A percentile compares a stretch with the other conserved stretches of the same genome.
Evolutionary conservation across 2,329 filamentous ascomycete genomes (phyloP).

Genomic region (Septoria petroselini): DNA sequence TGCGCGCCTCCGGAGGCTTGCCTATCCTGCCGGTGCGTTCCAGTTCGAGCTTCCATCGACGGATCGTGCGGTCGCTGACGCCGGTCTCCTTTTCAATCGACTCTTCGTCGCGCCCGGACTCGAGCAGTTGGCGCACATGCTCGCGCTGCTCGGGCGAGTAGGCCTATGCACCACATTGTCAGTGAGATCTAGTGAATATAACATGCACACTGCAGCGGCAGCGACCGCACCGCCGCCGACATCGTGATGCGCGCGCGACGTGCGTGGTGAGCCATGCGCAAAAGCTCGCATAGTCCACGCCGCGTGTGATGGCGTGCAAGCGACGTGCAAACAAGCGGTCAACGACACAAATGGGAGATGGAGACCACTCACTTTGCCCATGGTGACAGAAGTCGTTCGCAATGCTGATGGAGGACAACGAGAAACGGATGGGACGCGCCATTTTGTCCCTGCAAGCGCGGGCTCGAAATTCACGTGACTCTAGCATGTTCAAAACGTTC

Average conservation of each 20-base stretch:
- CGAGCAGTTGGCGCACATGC: constrained; percentile 34
- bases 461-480: background rate
- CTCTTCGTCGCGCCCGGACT: constrained; percentile 38
- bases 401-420: background rate
- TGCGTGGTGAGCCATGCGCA: background rate
- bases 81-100: constrained; percentile 39
- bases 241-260: background rate
- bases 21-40: constrained; percentile 40
- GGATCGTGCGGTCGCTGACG: constrained; percentile 36
- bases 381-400: background rate
- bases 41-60: constrained; percentile 39
- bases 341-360: background rate
- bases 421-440: background rate
- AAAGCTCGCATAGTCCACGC: too few species aligned
- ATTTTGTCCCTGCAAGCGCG: background rate
- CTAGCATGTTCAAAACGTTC: background rate
- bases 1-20: constrained; percentile 39
- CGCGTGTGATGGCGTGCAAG: too few species aligned
- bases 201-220: background rate
- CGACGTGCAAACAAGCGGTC: too few species aligned
- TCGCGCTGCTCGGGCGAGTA: constrained; percentile 28
- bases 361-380: background rate
- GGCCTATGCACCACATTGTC: constrained; percentile 18
- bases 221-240: background rate
- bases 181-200: background rate